A percentile compares a stretch with the other conserved stretches of the same genome.
Conservation (phyloP, 805 yeast species). For the Candida koratica region DNA sequence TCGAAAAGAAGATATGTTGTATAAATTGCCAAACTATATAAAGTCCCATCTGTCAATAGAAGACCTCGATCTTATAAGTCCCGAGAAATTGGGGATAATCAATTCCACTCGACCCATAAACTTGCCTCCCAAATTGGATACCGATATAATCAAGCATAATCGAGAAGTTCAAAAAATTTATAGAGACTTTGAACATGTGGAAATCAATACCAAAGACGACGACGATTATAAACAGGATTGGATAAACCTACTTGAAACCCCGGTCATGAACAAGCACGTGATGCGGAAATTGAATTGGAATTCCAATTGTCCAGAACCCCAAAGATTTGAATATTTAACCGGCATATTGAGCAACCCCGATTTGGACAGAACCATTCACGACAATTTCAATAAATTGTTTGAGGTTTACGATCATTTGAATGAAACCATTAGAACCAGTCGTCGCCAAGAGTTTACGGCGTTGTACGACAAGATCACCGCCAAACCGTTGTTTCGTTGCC, state of each 20-base stretch:
- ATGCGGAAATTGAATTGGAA: slow-evolving; percentile 38
- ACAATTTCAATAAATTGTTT: slow-evolving; percentile 19
- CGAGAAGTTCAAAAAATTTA: slow-evolving; percentile 48
- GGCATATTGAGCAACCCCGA: slow-evolving; percentile 21
- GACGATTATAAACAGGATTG: slow-evolving; percentile 11
- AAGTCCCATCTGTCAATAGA: slow-evolving; percentile 47
- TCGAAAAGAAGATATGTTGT: slow-evolving; percentile 31
- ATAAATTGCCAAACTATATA: slow-evolving; percentile 36
- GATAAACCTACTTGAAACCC: slow-evolving; percentile 17
- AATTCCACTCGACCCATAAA: slow-evolving; percentile 67
- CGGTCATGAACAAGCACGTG: slow-evolving; percentile 25
- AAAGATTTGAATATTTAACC: slow-evolving; percentile 27
- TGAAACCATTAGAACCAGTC: slow-evolving; percentile 24
- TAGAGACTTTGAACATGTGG: slow-evolving; percentile 29
- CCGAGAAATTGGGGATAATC: slow-evolving; percentile 51
- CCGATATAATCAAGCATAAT: slow-evolving; percentile 55
- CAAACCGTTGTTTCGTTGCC: slow-evolving; percentile 30
- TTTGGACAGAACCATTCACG: slow-evolving; percentile 16
- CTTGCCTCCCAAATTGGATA: slow-evolving; percentile 60
- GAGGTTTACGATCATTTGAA: slow-evolving; percentile 24
- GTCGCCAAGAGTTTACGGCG: slow-evolving; percentile 32
- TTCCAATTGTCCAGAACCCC: slow-evolving; percentile 25
- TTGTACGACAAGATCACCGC: slow-evolving; percentile 21
- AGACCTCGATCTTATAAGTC: slow-evolving; percentile 56
- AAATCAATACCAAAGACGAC: slow-evolving; percentile 6